Base-by-base conservation (phyloP, 306 rosid genomes). In the Gynostemma pentaphyllum region DNA sequence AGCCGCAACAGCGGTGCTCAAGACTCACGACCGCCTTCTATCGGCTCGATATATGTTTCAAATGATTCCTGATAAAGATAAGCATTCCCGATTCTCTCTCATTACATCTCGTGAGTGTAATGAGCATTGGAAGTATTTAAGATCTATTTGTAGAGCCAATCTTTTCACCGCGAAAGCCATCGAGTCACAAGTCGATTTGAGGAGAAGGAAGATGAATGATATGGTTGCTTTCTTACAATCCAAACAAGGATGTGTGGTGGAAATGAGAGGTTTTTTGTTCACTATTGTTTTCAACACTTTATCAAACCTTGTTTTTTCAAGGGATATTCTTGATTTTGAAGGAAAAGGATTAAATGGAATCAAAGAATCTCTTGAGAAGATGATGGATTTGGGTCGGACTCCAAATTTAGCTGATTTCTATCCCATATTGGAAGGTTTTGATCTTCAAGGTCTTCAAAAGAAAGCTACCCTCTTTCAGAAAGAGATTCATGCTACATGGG, bases 111-210 rank as follows among this genome's bases (percentile, higher is more conserved):
- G 29, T 6, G 68, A 61, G 4, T 60, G 68, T 41, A 29, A 9
- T 23, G 68, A 70, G 3, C 18, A 22, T 4, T 70, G 74, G 74
- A 66, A 34, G 16, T 49, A 27, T 12, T 39, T 66, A n/a, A 49
- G 70, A 5, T 27, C 70, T 12, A 4, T 48, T 12, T 66, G 70
- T 29, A 16, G 60, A 22, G 34, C 19, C 32, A 14, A 34, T 2
- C 60, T 66, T 5, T 66, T 66, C 45, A 0, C 70, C 4, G n/a
- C 61, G 7, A 66, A 49, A 16, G 46, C 61, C 6, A 21, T 66
- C 0, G 48, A 66, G 5, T 48, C 69, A 5, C 74, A 70, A 19
- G 30, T 37, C 9, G 9, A 1, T 12, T 18, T 50, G 32, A 70
- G 74, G 14, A 62, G 22, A 13, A 39, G 14, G 54, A 70, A 70